These are phyloP conservation scores for Dentipellis sp. DNA, from an alignment of 768 basidiomycete genomes.

Conservation along the genomic window DNA sequence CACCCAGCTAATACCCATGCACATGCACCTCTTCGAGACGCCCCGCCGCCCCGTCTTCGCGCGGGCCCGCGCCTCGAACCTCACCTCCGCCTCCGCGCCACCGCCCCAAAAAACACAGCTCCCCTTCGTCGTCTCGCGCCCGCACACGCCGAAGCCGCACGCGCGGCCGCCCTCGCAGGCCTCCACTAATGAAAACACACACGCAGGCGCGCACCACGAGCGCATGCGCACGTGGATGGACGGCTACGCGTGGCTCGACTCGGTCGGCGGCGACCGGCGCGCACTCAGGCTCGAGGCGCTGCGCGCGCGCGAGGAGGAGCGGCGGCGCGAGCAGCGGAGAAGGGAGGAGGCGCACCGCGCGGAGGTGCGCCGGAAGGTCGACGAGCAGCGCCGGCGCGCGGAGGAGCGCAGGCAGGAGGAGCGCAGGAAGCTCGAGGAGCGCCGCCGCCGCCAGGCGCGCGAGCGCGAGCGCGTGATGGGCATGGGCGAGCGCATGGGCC, in stretches of 20 bases:
- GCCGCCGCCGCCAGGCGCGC: neutral
- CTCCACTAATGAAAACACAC: neutral
- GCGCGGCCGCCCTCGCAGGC: neutral
- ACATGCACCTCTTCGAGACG: neutral
- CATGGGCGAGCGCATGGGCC: neutral
- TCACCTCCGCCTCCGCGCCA: neutral
- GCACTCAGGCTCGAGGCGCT: neutral
- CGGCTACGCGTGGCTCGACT: neutral
- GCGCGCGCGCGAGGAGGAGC: neutral
- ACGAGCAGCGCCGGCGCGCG: neutral
- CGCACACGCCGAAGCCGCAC: neutral
- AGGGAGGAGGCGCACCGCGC: neutral
- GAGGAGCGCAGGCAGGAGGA: neutral
- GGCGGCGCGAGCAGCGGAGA: neutral
- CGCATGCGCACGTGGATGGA: neutral
- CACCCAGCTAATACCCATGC: neutral
- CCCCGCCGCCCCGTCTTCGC: neutral
- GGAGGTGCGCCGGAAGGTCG: neutral
- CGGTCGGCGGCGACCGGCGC: neutral
- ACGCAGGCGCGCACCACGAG: neutral
- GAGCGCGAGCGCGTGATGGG: neutral
- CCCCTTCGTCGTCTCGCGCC: neutral
- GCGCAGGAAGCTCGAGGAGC: neutral
- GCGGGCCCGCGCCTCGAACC: neutral
- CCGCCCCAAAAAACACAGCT: neutral